Base-by-base conservation (phyloP, 2,329 filamentous ascomycete species). In the Fusarium paranaense region DNA sequence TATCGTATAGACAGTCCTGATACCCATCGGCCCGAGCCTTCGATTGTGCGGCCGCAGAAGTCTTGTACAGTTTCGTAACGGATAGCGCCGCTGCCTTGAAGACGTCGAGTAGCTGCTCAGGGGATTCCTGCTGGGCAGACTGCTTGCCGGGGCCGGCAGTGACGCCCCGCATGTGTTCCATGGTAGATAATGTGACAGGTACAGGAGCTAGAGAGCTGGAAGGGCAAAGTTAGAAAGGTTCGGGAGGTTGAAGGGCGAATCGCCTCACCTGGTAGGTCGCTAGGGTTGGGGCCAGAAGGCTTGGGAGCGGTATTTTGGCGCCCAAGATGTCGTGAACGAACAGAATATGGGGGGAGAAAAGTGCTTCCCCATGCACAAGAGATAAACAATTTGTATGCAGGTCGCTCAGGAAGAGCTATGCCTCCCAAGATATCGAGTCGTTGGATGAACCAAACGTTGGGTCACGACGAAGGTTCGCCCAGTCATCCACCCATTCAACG, bases 31-130 rank as follows among this genome's bases (percentile, higher is more conserved):
- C 85, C 59, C 94, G 91, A 56, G 95, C 91, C 78, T 92, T 92
- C 59, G 92, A 88, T 81, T 97, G 92, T 58, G 94, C 93, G 35
- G 91, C 88, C 14, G 94, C 93, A 4, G 96, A 96, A 42, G 92
- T 95, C 84, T 98, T 98, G 86, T 98, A 98, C 16, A 99, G 91
- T 80, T 97, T 98, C 57, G 97, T 98, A 64, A 98, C 95, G 7
- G 95, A 97, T 37, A 98, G 88, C 22, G 97, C 97, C 37, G 97
- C 97, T 18, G 93, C 91, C 83, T 95, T 97, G 88, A 99, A 99
- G 67, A 94, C 92, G 77, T 96, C 92, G 67, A 98, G 90, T 57
- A 98, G 90, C 80, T 91, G 88, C 79, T 92, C 90, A 20, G 89
- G 88, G 20, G 86, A 85, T 76, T 84, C 80, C 78, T 75, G 76